Conservation (phyloP, 495 filamentous ascomycete genomes). For the Penicillium manginii region DNA sequence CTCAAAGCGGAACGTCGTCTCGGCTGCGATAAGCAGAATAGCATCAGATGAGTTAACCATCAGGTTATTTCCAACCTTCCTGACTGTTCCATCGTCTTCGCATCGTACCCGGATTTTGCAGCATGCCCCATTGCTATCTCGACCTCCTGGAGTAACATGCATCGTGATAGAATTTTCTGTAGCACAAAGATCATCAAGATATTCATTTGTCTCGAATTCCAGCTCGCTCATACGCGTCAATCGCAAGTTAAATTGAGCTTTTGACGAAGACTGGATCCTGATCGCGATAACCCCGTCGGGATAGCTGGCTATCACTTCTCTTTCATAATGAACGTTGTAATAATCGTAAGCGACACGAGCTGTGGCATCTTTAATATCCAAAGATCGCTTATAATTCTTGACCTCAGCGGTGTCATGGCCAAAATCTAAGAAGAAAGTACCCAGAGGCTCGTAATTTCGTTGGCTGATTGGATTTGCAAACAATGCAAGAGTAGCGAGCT, state of each 20-base stretch:
- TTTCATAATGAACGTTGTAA: conserved; percentile 31
- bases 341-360: conserved; percentile 43
- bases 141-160: conserved; percentile 45
- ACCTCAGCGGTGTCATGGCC: conserved; percentile 35
- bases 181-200: conserved; percentile 37
- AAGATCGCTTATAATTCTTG: conserved; percentile 44
- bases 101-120: conserved; percentile 35
- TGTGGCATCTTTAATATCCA: conserved; percentile 44
- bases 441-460: conserved; percentile 53
- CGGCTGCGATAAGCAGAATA: conserved; percentile 42
- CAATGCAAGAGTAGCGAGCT: conserved; percentile 42
- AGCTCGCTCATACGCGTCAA: conserved; percentile 38
- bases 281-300: conserved; percentile 49
- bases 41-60: conserved; percentile 32
- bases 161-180: conserved; percentile 35
- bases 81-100: conserved; percentile 26
- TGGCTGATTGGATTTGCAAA: conserved; percentile 48
- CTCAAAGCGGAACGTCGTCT: conserved; percentile 41
- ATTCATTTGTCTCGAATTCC: conserved; percentile 46
- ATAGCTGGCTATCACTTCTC: conserved; percentile 45
- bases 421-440: conserved; percentile 50
- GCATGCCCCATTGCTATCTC: conserved; percentile 34
- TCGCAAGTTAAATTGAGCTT: conserved; percentile 30
- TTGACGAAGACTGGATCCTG: conserved; percentile 36
- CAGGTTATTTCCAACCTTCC: conserved; percentile 36